Percentiles rank a stretch among this genome's conserved stretches.
phyloP scores from a whole-genome alignment of 768 basidiomycete genomes.

The Lentinula aciculospora region DNA sequence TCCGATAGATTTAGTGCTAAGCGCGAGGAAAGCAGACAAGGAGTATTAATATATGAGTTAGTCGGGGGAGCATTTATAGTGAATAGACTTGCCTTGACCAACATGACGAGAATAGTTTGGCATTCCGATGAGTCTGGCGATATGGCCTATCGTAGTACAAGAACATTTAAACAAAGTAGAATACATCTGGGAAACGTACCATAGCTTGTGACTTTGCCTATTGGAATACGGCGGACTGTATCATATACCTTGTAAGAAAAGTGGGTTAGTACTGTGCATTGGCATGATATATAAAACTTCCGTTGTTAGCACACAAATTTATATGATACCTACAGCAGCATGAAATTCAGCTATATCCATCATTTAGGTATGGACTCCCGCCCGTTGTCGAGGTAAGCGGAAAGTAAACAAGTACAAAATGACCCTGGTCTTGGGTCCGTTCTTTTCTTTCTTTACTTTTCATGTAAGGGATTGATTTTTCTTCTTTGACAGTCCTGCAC shows the following conservation, averaged over 20 bases:
- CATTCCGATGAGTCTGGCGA: slow-evolving; percentile 78
- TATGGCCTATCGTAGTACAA: slow-evolving; percentile 47
- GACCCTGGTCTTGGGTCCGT: too few relatives aligned
- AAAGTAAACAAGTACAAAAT: too few relatives aligned
- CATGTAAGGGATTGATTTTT: too few relatives aligned
- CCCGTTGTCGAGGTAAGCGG: too few relatives aligned
- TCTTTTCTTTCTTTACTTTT: too few relatives aligned
- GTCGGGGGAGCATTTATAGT: neutral
- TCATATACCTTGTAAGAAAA: slow-evolving; percentile 55
- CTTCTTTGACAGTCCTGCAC: too few relatives aligned
- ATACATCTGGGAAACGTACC: slow-evolving; percentile 31
- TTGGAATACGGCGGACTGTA: slow-evolving; percentile 64
- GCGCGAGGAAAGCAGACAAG: neutral
- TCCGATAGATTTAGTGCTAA: slow-evolving; percentile 76
- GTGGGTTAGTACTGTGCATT: neutral
- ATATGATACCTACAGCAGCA: slow-evolving; percentile 37
- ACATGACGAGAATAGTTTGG: slow-evolving; percentile 76
- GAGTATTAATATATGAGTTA: neutral
- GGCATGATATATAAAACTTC: neutral
- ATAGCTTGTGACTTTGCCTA: slow-evolving; percentile 67
- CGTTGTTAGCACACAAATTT: too few relatives aligned
- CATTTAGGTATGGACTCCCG: too few relatives aligned
- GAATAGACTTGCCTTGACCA: slow-evolving; percentile 59
- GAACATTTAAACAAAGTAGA: neutral
- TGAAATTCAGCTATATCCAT: slow-evolving; percentile 66